Percentiles rank a stretch among this genome's conserved stretches.
Conservation (phyloP, 345 rosid species). For the Melaleuca quinquenervia region DNA sequence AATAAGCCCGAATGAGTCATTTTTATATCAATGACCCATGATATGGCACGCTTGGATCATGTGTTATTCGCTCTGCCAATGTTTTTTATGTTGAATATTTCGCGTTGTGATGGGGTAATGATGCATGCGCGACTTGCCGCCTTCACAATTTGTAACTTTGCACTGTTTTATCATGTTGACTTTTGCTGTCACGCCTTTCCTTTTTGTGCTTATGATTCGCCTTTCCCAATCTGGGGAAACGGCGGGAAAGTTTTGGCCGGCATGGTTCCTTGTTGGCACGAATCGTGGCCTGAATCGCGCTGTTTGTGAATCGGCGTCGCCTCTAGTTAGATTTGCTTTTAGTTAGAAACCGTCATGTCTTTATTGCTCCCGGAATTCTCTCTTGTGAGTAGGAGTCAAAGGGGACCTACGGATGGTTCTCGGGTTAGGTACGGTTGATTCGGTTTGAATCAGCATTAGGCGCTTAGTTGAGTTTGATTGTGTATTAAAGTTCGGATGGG, state of each 20-base stretch:
- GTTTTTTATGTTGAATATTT: not conserved
- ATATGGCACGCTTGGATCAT: not conserved
- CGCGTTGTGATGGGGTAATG: not conserved
- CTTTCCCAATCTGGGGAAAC: too few relatives aligned
- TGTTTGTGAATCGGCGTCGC: not conserved
- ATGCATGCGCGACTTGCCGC: not conserved
- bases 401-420: not conserved
- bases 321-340: not conserved
- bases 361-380: not conserved
- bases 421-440: not conserved
- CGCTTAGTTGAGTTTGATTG: not conserved
- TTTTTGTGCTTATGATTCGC: not conserved
- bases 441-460: not conserved
- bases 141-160: not conserved
- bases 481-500: not conserved
- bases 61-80: not conserved
- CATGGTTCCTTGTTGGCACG: not conserved
- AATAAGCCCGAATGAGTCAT: not conserved
- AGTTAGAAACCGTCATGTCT: not conserved
- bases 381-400: not conserved
- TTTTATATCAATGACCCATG: not conserved
- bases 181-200: not conserved
- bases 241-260: fast-evolving
- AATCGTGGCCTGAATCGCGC: not conserved
- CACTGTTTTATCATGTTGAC: not conserved